phyloP scores from a whole-genome alignment of 2,329 filamentous ascomycete genomes.

The Herpotrichia juniperi region DNA sequence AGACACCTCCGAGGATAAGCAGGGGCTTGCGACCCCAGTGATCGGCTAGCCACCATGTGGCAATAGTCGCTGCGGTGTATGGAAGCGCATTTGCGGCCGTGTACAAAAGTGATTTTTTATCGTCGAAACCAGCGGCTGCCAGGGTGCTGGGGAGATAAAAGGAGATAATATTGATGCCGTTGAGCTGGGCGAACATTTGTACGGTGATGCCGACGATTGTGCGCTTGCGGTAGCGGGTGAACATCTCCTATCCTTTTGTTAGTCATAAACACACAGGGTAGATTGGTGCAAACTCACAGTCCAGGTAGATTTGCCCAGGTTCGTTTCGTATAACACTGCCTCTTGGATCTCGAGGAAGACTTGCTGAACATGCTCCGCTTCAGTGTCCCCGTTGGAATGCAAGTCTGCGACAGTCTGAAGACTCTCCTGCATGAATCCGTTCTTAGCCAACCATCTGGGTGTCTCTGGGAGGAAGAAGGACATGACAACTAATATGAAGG shows the following conservation, averaged over 20 bases:
- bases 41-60: constrained; percentile 50
- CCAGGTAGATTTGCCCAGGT: constrained; percentile 42
- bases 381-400: too few relatives aligned
- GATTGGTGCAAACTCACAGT: constrained; percentile 23
- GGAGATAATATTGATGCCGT: constrained; percentile 52
- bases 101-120: constrained; percentile 47
- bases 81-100: constrained; percentile 49
- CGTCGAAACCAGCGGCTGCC: constrained; percentile 43
- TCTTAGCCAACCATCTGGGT: constrained; percentile 50
- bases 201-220: constrained; percentile 50
- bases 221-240: constrained; percentile 50
- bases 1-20: constrained; percentile 36
- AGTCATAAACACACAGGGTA: not conserved
- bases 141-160: constrained; percentile 50
- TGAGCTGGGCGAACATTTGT: constrained; percentile 50
- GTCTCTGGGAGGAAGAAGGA: constrained; percentile 48
- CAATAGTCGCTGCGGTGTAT: constrained; percentile 48
- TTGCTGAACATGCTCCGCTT: too few relatives aligned
- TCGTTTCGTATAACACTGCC: constrained; percentile 45
- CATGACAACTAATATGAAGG: constrained; percentile 42
- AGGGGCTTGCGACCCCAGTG: constrained; percentile 49
- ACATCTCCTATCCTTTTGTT: constrained; percentile 44
- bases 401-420: too few relatives aligned
- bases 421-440: constrained; percentile 47
- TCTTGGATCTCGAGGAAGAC: constrained; percentile 44